Evolutionary conservation across 768 basidiomycete species (phyloP), one percentile per base, ranked within the genome.

Genomic region (Russula vinacea): DNA sequence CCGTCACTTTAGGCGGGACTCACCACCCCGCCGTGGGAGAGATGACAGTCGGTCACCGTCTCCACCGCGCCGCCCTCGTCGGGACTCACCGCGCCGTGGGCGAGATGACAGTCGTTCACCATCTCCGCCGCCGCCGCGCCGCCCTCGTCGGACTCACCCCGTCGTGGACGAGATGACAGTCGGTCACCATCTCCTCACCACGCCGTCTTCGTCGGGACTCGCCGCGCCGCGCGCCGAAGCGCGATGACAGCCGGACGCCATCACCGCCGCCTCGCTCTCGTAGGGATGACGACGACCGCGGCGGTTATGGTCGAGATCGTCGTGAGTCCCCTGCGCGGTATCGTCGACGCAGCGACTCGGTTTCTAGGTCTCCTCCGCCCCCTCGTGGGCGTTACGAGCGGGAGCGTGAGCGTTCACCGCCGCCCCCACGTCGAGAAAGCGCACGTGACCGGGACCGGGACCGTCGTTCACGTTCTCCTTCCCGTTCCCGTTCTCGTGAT

Each of bases 241-340:
- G 29, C 2, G 29, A 29, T 29, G 29, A 29, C 29, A 29, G 29
- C 29, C 29, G 29, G 29, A 2, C 29, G 29, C 29, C 56, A 60
- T 71, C 69, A 22, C 65, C 44, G 56, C 70, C 56, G 24, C 71
- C 70, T 14, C 61, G 62, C 26, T 70, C 64, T 14, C 71, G 60
- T 51, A 64, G 68, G 29, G 69, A 68, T 13, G 50, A 53, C 17
- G 55, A 65, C 9, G 29, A 14, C 17, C 59, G 57, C 33, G 44
- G 65, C 2, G 53, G 55, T 40, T 51, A 57, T 55, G 57, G 57
- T 9, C 51, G 51, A 29, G 51, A 53, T 32, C 65, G 56, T 10
- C 56, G 42, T 1, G 62, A 64, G 13, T 58, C 60, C 13, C 50
- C 62, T 9, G 29, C 29, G 8, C 64, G 56, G 56, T 58, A 66